phyloP scores from a whole-genome alignment of 139 green algal genomes.

The Tetraselmis chui region DNA sequence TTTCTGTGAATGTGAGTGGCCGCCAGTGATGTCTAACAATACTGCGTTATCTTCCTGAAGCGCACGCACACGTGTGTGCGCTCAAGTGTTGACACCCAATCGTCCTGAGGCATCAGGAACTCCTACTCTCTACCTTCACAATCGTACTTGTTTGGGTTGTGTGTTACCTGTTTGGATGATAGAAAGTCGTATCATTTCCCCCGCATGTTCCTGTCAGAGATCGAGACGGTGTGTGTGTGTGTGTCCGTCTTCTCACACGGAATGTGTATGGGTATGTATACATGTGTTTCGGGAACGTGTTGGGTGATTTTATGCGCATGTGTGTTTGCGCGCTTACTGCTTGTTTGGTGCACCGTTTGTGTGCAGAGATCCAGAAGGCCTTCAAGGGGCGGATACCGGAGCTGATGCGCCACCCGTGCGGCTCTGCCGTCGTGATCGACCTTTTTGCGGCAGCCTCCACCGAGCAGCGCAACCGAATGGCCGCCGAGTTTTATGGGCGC shows the following conservation, averaged over 20 bases:
- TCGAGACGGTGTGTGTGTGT: slow-evolving; percentile 19
- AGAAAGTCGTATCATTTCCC: slow-evolving; percentile 8
- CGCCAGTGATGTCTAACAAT: slow-evolving; percentile 39
- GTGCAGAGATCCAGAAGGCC: slow-evolving; percentile 49
- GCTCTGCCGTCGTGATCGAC: slow-evolving; percentile 70
- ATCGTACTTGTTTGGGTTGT: slow-evolving; percentile 19
- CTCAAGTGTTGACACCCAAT: slow-evolving; percentile 17
- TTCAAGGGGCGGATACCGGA: slow-evolving; percentile 62
- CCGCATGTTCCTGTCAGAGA: slow-evolving; percentile 43
- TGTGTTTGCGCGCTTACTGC: not conserved
- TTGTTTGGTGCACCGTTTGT: not conserved
- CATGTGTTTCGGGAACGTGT: no score
- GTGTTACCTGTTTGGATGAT: no score
- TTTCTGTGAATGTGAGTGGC: no score
- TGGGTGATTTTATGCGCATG: slow-evolving; percentile 21
- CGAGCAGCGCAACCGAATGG: slow-evolving; percentile 52
- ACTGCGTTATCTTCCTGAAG: slow-evolving; percentile 62
- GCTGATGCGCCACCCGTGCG: slow-evolving; percentile 77
- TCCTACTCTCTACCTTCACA: not conserved
- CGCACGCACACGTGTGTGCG: not conserved
- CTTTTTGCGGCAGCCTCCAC: slow-evolving; percentile 52
- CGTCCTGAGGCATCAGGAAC: slow-evolving; percentile 21
- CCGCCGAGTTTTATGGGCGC: slow-evolving; percentile 69
- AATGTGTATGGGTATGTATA: no score
- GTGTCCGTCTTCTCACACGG: no score